These are phyloP conservation scores for Hydnomerulius pinastri DNA, from an alignment of 768 basidiomycete species.

Conservation along the genomic window DNA sequence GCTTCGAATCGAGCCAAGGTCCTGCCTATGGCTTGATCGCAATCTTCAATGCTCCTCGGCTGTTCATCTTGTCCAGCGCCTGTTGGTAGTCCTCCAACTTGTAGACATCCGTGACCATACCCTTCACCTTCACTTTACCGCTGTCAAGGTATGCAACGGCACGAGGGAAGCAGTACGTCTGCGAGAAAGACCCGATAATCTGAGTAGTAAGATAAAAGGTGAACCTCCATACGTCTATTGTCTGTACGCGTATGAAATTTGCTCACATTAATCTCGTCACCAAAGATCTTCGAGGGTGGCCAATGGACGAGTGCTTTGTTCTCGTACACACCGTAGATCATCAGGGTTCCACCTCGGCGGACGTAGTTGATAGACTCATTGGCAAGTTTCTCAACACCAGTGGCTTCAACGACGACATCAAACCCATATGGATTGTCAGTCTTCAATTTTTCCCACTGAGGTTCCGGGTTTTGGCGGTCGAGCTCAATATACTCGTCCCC, in stretches of 20 bases:
- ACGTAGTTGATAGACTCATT: constrained; percentile 90
- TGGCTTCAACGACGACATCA: constrained; percentile 81
- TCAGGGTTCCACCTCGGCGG: constrained; percentile 77
- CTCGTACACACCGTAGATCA: constrained; percentile 91
- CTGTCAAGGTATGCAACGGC: constrained; percentile 88
- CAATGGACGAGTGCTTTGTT: constrained; percentile 83
- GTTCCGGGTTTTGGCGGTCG: constrained; percentile 69
- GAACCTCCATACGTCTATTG: neutral
- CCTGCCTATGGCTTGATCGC: constrained; percentile 52
- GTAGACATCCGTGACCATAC: constrained; percentile 75
- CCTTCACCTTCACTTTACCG: constrained; percentile 79
- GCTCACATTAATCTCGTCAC: constrained; percentile 64
- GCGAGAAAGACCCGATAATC: constrained; percentile 92
- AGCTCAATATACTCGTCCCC: constrained; percentile 88
- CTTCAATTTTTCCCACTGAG: constrained; percentile 82
- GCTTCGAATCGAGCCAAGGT: neutral
- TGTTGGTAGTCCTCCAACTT: constrained; percentile 69
- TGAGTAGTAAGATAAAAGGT: constrained; percentile 26
- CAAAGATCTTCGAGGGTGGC: constrained; percentile 82
- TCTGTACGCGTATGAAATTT: neutral
- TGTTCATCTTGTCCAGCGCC: constrained; percentile 74
- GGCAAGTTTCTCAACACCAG: constrained; percentile 85
- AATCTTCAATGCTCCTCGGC: constrained; percentile 61
- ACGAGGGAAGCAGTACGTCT: constrained; percentile 87
- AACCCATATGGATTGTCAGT: constrained; percentile 85